phyloP scores from a whole-genome alignment of 2,329 filamentous ascomycete genomes.

The Mycosphaerella arachidis region DNA sequence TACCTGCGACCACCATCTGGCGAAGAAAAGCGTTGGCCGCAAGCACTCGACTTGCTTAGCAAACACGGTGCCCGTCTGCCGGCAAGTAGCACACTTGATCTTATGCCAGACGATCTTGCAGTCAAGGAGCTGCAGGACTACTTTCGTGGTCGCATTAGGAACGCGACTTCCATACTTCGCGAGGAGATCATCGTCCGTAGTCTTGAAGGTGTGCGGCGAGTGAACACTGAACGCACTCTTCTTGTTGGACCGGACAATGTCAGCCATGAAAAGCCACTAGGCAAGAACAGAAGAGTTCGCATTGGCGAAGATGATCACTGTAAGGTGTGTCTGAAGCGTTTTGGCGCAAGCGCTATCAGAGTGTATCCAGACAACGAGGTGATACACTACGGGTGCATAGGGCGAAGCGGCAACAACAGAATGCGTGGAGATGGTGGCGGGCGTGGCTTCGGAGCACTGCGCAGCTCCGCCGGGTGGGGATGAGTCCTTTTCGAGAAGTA shows the following conservation, averaged over 20 bases:
- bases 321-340: slow-evolving; percentile 84
- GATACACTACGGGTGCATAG: slow-evolving; percentile 48
- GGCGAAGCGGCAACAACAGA: slow-evolving; percentile 16
- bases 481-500: background rate
- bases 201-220: slow-evolving; percentile 71
- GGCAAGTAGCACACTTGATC: slow-evolving; percentile 74
- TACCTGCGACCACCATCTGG: slow-evolving; percentile 78
- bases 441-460: slow-evolving; percentile 6
- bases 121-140: slow-evolving; percentile 80
- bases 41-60: slow-evolving; percentile 81
- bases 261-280: slow-evolving; percentile 51
- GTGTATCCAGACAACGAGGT: slow-evolving; percentile 68
- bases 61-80: slow-evolving; percentile 89
- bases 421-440: slow-evolving; percentile 10
- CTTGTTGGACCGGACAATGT: slow-evolving; percentile 66
- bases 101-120: slow-evolving; percentile 77
- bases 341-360: slow-evolving; percentile 85
- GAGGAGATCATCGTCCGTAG: slow-evolving; percentile 73
- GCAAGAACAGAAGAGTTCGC: slow-evolving; percentile 64
- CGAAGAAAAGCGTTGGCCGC: slow-evolving; percentile 60
- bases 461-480: slow-evolving; percentile 10
- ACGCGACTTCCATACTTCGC: slow-evolving; percentile 76
- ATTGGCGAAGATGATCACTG: slow-evolving; percentile 87
- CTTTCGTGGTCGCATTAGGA: slow-evolving; percentile 84
- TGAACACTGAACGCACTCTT: slow-evolving; percentile 69